A percentile compares a stretch with the other conserved stretches of the same genome.
phyloP scores from a whole-genome alignment of 192 early-diverging fungal genomes.

The Coemansia sp. region DNA sequence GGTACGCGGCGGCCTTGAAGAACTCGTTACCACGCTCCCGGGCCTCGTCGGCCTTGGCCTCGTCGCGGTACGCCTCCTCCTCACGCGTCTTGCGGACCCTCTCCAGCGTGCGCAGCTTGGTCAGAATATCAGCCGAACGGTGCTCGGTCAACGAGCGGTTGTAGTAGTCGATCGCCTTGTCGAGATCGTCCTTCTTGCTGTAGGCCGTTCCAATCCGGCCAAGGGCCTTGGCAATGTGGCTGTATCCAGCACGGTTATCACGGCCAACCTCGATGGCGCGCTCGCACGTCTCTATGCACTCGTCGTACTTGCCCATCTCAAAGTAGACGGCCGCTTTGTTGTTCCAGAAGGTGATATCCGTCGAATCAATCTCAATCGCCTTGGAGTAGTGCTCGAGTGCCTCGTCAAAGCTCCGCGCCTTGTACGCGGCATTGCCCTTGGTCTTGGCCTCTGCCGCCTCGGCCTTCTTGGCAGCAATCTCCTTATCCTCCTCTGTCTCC shows the following conservation, averaged over 20 bases:
- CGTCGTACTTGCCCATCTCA: constrained; percentile 91
- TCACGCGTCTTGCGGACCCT: constrained; percentile 76
- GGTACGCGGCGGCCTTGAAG: constrained; percentile 87
- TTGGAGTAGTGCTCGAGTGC: constrained; percentile 87
- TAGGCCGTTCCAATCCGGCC: constrained; percentile 91
- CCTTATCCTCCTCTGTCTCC: constrained; percentile 58
- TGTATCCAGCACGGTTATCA: constrained; percentile 89
- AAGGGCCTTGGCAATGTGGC: constrained; percentile 92
- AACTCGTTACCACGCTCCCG: constrained; percentile 91
- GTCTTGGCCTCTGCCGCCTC: constrained; percentile 80
- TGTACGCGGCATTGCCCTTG: constrained; percentile 87
- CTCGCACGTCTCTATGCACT: constrained; percentile 89
- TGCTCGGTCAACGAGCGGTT: constrained; percentile 94
- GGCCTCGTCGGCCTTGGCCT: constrained; percentile 80
- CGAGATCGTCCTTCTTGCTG: constrained; percentile 71
- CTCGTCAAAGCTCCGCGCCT: constrained; percentile 85
- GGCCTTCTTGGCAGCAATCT: constrained; percentile 65
- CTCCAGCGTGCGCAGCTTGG: constrained; percentile 83
- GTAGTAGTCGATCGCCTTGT: constrained; percentile 90
- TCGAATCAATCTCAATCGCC: constrained; percentile 85
- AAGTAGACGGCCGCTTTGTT: constrained; percentile 97
- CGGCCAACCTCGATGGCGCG: constrained; percentile 90
- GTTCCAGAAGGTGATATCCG: constrained; percentile 89
- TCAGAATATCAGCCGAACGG: constrained; percentile 88
- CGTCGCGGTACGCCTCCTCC: constrained; percentile 85